These are phyloP conservation scores for Amylocystis lapponica DNA, from an alignment of 768 basidiomycete genomes.

Conservation along the genomic window DNA sequence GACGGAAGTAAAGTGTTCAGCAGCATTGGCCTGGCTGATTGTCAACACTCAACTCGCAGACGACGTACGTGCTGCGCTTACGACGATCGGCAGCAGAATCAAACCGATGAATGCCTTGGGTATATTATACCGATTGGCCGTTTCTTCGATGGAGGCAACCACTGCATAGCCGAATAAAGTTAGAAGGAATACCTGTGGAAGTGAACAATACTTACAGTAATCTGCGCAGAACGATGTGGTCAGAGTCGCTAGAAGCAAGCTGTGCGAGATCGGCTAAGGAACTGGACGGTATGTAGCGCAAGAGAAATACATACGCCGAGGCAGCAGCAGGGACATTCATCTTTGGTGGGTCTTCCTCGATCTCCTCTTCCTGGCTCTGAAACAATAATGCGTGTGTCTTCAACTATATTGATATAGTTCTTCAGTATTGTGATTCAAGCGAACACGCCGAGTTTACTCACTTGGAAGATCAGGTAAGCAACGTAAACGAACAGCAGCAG, in stretches of 20 bases:
- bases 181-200: not conserved
- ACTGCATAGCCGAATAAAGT: constrained; percentile 37
- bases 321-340: constrained; percentile 74
- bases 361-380: constrained; percentile 33
- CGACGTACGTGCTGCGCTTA: constrained; percentile 29
- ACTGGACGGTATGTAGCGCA: not conserved
- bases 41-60: not conserved
- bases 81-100: constrained; percentile 84
- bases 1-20: constrained; percentile 80
- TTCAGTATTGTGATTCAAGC: not conserved
- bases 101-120: constrained; percentile 84
- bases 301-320: constrained; percentile 32
- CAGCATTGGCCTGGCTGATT: constrained; percentile 60
- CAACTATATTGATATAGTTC: constrained; percentile 38
- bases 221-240: constrained; percentile 88
- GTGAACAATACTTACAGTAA: constrained; percentile 51
- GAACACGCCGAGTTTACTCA: constrained; percentile 16
- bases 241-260: constrained; percentile 70
- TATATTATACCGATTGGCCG: constrained; percentile 72
- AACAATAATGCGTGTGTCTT: constrained; percentile 68
- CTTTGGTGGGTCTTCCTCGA: constrained; percentile 37
- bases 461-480: constrained; percentile 73
- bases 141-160: constrained; percentile 90
- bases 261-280: constrained; percentile 22
- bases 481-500: constrained; percentile 72